phyloP scores from a whole-genome alignment of 2,329 filamentous ascomycete genomes.

The Chalaropsis ovoidea region DNA sequence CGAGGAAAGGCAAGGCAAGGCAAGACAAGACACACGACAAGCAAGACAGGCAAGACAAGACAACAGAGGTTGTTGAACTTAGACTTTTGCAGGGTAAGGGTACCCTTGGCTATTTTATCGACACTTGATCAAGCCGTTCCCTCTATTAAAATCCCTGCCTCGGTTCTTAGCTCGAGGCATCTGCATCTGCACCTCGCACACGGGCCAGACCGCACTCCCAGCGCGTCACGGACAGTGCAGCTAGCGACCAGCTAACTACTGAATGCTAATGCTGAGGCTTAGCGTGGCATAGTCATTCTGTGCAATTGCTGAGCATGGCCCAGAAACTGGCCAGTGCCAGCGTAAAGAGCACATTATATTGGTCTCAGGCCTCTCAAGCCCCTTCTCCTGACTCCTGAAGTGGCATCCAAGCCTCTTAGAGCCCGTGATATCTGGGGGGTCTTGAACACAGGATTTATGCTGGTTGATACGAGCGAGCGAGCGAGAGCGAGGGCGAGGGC shows the following conservation, averaged over 20 bases:
- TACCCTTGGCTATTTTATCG: constrained; percentile 1
- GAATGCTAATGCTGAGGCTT: constrained; percentile 5
- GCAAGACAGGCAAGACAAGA: not conserved
- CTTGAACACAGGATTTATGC: not conserved
- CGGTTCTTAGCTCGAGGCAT: not conserved
- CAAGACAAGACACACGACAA: not conserved
- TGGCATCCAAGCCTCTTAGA: constrained; percentile 5
- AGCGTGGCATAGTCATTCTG: constrained; percentile 1
- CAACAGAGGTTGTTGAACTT: constrained; percentile 1
- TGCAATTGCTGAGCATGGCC: constrained; percentile 10
- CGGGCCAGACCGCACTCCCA: constrained; percentile 14
- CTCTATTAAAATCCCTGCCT: constrained; percentile 8
- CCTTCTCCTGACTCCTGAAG: constrained; percentile 13
- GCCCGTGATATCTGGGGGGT: constrained; percentile 1
- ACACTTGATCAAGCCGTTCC: not conserved
- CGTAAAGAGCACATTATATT: constrained; percentile 12
- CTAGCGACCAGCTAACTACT: constrained; percentile 1
- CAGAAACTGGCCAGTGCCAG: not conserved
- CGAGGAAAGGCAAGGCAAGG: too few species aligned
- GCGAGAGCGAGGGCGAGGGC: not conserved
- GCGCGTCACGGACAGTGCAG: constrained; percentile 1
- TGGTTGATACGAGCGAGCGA: not conserved
- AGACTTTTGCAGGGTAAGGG: not conserved
- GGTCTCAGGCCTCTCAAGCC: constrained; percentile 12
- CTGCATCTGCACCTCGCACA: not conserved